Percentiles rank a stretch among this genome's conserved stretches.
phyloP scores from a whole-genome alignment of 306 rosid species.

The Vigna angularis region DNA sequence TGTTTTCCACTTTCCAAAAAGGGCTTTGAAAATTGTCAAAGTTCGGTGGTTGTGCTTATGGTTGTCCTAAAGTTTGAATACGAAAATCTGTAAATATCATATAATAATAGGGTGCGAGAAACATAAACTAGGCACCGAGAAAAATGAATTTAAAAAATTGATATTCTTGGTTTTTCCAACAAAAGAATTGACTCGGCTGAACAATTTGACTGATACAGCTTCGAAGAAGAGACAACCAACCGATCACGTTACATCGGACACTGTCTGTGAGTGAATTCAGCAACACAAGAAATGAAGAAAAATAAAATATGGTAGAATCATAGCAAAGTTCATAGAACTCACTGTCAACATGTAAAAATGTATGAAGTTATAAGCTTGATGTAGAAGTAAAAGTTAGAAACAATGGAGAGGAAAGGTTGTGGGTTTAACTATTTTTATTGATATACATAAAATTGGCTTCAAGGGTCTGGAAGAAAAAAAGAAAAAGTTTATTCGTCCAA shows the following conservation, averaged over 20 bases:
- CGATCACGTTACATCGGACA: not conserved
- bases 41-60: not conserved
- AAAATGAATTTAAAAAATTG: not conserved
- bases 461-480: too few species aligned
- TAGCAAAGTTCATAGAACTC: too few species aligned
- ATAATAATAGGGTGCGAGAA: too few species aligned
- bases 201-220: not conserved
- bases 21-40: not conserved
- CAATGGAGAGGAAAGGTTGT: too few species aligned
- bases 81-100: not conserved
- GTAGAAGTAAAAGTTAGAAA: too few species aligned
- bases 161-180: not conserved
- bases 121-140: too few species aligned
- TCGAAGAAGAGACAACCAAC: constrained; percentile 3
- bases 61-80: not conserved
- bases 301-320: too few species aligned
- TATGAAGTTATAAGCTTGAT: too few species aligned
- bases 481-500: too few species aligned
- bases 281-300: not conserved
- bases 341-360: too few species aligned
- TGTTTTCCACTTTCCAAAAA: not conserved
- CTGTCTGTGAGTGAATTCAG: not conserved
- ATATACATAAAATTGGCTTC: too few species aligned
- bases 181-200: not conserved
- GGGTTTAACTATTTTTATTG: too few species aligned